phyloP scores from a whole-genome alignment of 192 early-diverging fungal genomes.

The Backusella parvicylindrica region DNA sequence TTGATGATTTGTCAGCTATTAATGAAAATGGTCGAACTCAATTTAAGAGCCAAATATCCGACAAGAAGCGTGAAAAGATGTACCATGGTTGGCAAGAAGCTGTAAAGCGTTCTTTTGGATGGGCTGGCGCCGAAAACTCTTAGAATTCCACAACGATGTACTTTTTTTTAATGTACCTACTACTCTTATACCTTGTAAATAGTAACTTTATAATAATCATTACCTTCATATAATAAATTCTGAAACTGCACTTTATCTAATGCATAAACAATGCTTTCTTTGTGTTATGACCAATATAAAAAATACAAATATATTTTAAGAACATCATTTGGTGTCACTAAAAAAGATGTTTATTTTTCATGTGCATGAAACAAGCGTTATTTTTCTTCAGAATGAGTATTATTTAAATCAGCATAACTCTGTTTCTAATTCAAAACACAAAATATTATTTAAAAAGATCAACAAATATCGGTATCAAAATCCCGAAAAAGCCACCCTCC shows the following conservation, averaged over 20 bases:
- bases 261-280: neutral
- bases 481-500: too few relatives aligned
- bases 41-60: slow-evolving; percentile 39
- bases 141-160: too few relatives aligned
- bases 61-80: slow-evolving; percentile 54
- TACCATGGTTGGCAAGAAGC: slow-evolving; percentile 71
- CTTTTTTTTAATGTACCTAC: neutral
- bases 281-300: neutral
- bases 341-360: too few relatives aligned
- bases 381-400: too few relatives aligned
- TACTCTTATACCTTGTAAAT: neutral
- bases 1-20: slow-evolving; percentile 45
- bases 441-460: too few relatives aligned
- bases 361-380: too few relatives aligned
- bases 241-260: neutral
- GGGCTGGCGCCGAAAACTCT: slow-evolving; percentile 30
- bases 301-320: too few relatives aligned
- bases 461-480: too few relatives aligned
- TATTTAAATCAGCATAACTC: too few relatives aligned
- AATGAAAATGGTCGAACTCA: slow-evolving; percentile 41
- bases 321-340: too few relatives aligned
- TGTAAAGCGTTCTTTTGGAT: slow-evolving; percentile 63
- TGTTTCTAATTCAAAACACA: too few relatives aligned
- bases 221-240: neutral
- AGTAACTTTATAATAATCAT: neutral